Evolutionary conservation across 148 eudicot genomes (phyloP), one percentile per base, ranked within the genome.

Genomic region (Camellia granthamiana): DNA sequence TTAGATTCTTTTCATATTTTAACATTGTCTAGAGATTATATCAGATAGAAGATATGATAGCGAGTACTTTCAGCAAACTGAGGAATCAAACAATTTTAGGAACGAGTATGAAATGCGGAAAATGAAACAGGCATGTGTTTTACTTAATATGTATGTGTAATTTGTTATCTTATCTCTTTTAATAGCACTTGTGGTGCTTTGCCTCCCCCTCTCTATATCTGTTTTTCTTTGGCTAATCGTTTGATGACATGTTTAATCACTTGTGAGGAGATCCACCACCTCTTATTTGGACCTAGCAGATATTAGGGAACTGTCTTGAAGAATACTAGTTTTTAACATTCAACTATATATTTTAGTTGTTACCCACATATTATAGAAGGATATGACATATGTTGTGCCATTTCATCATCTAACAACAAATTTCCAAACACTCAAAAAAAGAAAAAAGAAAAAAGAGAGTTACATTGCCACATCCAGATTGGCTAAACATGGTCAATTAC

Each of bases 91-190:
- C 47, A 79, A 87, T 46, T 92, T 90, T 71, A 84, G 89, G 76
- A 88, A 90, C 73, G 93, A 92, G 72, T 90, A 85, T 83, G 95
- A 92, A 88, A 89, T 92, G 95, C 83, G 89, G 75, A 92, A 86
- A 80, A 86, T 90, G 69, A 90, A 80, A 69, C 95, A 92, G 91
- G 92, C 78, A 77, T 44, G 88, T 81, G n/a, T 41, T 75, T 76
- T 80, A 16, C 18, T 74, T 46, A 42, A 55, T 7, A 23, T 43
- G 10, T 23, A 0, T 41, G 8, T 38, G 54, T 63, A 23, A 19
- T 21, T 41, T 68, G 70, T 62, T 58, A 47, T 21, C 43, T 18
- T n/a, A 19, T 7, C 54, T n/a, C 30, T 15, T 30, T 41, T 55
- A 74, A 55, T 42, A 14, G 19, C 44, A 6, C 51, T 41, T 41